Conservation (phyloP, 1,139 yeast species). For the Hansenula anomala region DNA sequence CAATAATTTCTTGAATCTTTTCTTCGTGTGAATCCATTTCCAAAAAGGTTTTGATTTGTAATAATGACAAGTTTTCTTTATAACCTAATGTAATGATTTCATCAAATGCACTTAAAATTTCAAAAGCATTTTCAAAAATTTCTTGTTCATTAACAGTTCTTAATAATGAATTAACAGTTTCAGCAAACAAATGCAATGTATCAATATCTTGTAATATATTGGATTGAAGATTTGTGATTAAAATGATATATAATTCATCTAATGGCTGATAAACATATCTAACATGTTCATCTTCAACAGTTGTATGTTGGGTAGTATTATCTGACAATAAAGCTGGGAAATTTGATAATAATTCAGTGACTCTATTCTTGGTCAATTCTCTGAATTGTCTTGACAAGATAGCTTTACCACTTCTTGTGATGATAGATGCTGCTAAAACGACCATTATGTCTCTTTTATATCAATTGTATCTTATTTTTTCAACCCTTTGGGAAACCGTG, state of each 20-base stretch:
- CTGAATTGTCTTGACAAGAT: slow-evolving; percentile 89
- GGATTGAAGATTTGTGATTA: slow-evolving; percentile 87
- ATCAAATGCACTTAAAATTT: slow-evolving; percentile 87
- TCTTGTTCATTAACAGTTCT: slow-evolving; percentile 78
- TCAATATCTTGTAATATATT: slow-evolving; percentile 94
- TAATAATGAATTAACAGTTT: slow-evolving; percentile 72
- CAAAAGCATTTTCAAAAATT: slow-evolving; percentile 80
- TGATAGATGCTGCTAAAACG: slow-evolving; percentile 90
- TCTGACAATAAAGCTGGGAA: slow-evolving; percentile 79
- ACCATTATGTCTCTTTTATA: slow-evolving; percentile 34
- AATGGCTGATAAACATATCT: slow-evolving; percentile 95
- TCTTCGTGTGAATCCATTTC: slow-evolving; percentile 99
- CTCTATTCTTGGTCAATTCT: slow-evolving; percentile 80
- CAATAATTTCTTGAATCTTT: slow-evolving; percentile 95
- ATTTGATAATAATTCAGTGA: slow-evolving; percentile 78
- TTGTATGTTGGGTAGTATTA: slow-evolving; percentile 79
- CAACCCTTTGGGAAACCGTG: background rate
- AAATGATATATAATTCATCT: slow-evolving; percentile 88
- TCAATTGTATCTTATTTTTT: too few species aligned
- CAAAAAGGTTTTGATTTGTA: slow-evolving; percentile 84
- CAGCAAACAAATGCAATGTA: slow-evolving; percentile 81
- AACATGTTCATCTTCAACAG: slow-evolving; percentile 89
- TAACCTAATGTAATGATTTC: slow-evolving; percentile 89
- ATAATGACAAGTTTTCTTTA: slow-evolving; percentile 77
- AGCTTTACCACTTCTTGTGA: slow-evolving; percentile 94